Conservation (phyloP, 768 basidiomycete genomes). For the Daedalea quercina region DNA sequence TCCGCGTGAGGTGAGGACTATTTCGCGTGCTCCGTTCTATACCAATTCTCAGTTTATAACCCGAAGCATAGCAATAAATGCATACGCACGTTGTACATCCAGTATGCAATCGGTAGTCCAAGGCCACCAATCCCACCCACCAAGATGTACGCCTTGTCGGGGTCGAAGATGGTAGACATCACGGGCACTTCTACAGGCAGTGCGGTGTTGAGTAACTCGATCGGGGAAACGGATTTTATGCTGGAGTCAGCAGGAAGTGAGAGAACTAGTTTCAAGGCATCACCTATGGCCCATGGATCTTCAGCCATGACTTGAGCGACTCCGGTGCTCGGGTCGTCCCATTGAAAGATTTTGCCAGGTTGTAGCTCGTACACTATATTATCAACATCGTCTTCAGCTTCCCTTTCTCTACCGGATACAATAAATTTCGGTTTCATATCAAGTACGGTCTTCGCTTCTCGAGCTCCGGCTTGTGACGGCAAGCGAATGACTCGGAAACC, state of each 20-base stretch:
- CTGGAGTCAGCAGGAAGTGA: background rate
- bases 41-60: slow-evolving; percentile 16
- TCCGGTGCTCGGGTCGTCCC: slow-evolving; percentile 8
- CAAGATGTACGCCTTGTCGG: slow-evolving; percentile 28
- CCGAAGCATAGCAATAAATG: no score
- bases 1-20: slow-evolving; percentile 13
- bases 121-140: slow-evolving; percentile 35
- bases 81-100: slow-evolving; percentile 33
- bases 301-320: background rate
- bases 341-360: slow-evolving; percentile 7
- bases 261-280: slow-evolving; percentile 3
- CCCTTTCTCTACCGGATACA: slow-evolving; percentile 3
- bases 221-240: background rate
- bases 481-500: background rate
- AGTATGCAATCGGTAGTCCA: slow-evolving; percentile 31
- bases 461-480: background rate
- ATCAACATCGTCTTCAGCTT: background rate
- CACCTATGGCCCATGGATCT: slow-evolving; percentile 11
- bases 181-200: background rate
- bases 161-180: slow-evolving; percentile 14
- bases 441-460: background rate
- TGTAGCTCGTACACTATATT: background rate
- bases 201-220: background rate
- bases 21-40: slow-evolving; percentile 22
- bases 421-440: slow-evolving; percentile 4